Percentiles rank a stretch among this genome's conserved stretches.
phyloP scores from a whole-genome alignment of 108 stramenopile genomes.

The Phaeodactylum tricornutum region DNA sequence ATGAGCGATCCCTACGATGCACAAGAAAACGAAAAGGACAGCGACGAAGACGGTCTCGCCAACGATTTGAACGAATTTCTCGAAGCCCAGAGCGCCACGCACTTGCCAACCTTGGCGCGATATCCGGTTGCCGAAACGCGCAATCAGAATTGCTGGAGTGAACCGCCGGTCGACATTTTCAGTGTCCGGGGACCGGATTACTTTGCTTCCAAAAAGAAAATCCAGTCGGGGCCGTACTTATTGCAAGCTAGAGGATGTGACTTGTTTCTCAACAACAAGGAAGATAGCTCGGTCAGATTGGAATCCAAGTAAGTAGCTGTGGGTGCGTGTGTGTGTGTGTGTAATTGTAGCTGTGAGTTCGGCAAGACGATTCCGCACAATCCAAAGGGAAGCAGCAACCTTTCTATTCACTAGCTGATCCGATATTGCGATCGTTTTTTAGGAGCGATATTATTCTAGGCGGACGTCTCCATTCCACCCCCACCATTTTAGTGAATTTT shows the following conservation, averaged over 20 bases:
- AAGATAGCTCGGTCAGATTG: too few species aligned
- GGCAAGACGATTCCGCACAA: too few species aligned
- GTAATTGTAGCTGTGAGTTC: too few species aligned
- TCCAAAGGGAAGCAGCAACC: too few species aligned
- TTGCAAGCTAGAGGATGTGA: conserved; percentile 68
- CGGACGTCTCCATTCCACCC: conserved; percentile 46
- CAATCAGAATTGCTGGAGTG: conserved; percentile 68
- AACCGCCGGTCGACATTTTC: conserved; percentile 49
- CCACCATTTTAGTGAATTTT: conserved; percentile 73
- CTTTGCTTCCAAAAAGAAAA: conserved; percentile 46
- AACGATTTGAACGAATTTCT: not conserved
- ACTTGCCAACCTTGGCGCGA: conserved; percentile 24
- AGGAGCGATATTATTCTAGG: conserved; percentile 38
- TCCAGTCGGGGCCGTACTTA: conserved; percentile 41
- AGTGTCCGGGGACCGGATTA: conserved; percentile 64
- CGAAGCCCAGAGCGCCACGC: not conserved
- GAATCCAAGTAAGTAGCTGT: too few species aligned
- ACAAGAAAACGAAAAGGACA: conserved; percentile 12
- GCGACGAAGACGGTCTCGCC: not conserved
- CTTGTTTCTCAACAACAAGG: too few species aligned
- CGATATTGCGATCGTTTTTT: too few species aligned
- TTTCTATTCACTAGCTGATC: too few species aligned
- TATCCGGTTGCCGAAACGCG: conserved; percentile 32
- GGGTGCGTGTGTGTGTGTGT: too few species aligned
- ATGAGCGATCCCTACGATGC: conserved; percentile 37